A percentile compares a stretch with the other conserved stretches of the same genome.
phyloP scores from a whole-genome alignment of 2,329 filamentous ascomycete species.

The Colletotrichum chlorophyti region DNA sequence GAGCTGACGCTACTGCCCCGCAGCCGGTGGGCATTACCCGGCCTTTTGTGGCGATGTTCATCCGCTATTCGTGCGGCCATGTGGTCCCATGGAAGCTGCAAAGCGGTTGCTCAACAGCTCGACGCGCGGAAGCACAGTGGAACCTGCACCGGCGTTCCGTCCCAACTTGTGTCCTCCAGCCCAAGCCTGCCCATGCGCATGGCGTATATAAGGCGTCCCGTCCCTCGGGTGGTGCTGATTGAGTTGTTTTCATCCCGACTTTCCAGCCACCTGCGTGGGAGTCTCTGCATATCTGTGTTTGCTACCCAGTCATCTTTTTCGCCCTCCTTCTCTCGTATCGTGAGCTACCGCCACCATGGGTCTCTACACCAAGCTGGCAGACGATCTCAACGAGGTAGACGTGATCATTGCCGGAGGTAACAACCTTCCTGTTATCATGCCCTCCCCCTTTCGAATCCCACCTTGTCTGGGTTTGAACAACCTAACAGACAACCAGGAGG shows the following conservation, averaged over 20 bases:
- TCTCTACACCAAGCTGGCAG: constrained; percentile 32
- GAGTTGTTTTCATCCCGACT: too few species aligned
- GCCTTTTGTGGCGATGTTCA: not conserved
- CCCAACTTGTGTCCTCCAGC: not conserved
- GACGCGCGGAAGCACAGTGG: not conserved
- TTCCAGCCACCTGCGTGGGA: not conserved
- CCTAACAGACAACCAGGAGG: constrained; percentile 43
- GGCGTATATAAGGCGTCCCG: too few species aligned
- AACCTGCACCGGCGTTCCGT: too few species aligned
- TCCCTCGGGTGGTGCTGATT: too few species aligned
- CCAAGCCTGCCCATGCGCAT: too few species aligned
- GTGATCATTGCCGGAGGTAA: constrained; percentile 57
- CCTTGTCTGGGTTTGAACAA: too few species aligned
- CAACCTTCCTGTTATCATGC: not conserved
- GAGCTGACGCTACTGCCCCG: not conserved
- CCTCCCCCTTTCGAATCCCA: fast-evolving
- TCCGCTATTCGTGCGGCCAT: not conserved
- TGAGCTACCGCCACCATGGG: constrained; percentile 30
- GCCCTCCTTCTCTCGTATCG: not conserved
- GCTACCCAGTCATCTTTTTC: not conserved
- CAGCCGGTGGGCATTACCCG: not conserved
- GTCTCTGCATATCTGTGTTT: too few species aligned
- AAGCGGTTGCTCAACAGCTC: not conserved
- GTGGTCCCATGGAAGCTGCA: not conserved
- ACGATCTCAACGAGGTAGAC: constrained; percentile 51